Conservation (phyloP, 306 rosid species). For the Acacia melanoxylon region DNA sequence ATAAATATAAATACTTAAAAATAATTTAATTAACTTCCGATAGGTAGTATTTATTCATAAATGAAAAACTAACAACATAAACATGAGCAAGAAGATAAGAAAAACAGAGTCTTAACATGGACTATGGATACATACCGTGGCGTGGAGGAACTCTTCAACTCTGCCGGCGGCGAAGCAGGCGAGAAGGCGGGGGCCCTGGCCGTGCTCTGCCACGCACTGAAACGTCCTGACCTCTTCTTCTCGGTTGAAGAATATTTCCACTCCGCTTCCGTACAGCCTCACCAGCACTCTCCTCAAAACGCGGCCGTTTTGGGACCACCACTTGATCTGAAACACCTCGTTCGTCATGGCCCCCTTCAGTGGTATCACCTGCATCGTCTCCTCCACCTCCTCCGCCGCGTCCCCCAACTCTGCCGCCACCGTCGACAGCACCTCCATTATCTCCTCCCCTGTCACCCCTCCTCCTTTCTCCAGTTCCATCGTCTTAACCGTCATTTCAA, state of each 20-base stretch:
- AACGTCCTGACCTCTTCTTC: constrained; percentile 69
- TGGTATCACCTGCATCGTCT: constrained; percentile 47
- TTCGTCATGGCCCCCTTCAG: constrained; percentile 85
- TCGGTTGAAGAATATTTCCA: constrained; percentile 76
- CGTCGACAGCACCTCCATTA: constrained; percentile 52
- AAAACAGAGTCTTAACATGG: too few species aligned
- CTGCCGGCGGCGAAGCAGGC: constrained; percentile 65
- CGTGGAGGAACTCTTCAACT: constrained; percentile 82
- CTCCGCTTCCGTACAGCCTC: constrained; percentile 75
- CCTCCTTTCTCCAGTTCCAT: constrained; percentile 50
- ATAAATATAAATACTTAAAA: too few species aligned
- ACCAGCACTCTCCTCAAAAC: constrained; percentile 54
- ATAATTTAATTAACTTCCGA: too few species aligned
- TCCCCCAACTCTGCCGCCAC: constrained; percentile 80
- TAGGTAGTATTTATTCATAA: too few species aligned
- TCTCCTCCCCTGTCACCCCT: constrained; percentile 45
- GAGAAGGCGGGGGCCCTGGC: constrained; percentile 84
- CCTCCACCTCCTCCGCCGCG: constrained; percentile 51
- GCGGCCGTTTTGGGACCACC: constrained; percentile 48
- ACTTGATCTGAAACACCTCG: constrained; percentile 63
- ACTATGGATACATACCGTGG: constrained; percentile 49
- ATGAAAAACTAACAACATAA: too few species aligned
- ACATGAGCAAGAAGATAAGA: too few species aligned
- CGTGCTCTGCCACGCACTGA: constrained; percentile 65
- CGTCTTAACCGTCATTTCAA: constrained; percentile 49